Percentiles rank a stretch among this genome's conserved stretches.
phyloP scores from a whole-genome alignment of 768 basidiomycete genomes.

The Sarcodon sp. region DNA sequence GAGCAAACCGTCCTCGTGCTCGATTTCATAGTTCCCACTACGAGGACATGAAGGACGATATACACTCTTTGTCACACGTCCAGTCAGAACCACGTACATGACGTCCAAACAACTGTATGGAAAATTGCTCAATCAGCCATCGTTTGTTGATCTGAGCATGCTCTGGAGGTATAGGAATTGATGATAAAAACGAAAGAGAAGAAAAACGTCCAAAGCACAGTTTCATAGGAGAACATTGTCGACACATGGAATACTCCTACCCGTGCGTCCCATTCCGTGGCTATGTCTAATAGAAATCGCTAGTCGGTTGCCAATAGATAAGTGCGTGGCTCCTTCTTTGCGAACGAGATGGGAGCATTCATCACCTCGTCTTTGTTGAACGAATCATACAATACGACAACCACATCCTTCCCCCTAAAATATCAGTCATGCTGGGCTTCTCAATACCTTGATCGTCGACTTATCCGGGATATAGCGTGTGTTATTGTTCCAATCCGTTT shows the following conservation, averaged over 20 bases:
- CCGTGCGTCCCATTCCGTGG: slow-evolving; percentile 98
- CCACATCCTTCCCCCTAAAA: slow-evolving; percentile 97
- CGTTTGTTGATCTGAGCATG: slow-evolving; percentile 90
- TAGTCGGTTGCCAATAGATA: slow-evolving; percentile 83
- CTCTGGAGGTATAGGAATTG: slow-evolving; percentile 58
- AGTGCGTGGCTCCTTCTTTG: slow-evolving; percentile 69
- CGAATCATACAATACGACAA: slow-evolving; percentile 88
- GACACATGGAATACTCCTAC: slow-evolving; percentile 88
- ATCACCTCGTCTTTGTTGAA: slow-evolving; percentile 97
- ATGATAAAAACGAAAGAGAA: slow-evolving; percentile 23
- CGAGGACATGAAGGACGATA: too few species aligned
- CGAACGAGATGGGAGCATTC: slow-evolving; percentile 94
- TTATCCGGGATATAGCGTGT: too few species aligned
- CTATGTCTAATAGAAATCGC: slow-evolving; percentile 99
- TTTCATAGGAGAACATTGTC: slow-evolving; percentile 80
- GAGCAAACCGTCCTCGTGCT: too few species aligned
- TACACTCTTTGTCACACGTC: too few species aligned
- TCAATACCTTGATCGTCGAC: too few species aligned
- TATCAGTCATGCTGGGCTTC: too few species aligned
- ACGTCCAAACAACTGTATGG: too few species aligned
- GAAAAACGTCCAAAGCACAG: slow-evolving; percentile 68
- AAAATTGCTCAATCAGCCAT: too few species aligned
- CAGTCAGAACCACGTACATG: too few species aligned
- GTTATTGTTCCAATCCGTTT: too few species aligned
- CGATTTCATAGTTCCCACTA: too few species aligned